Base-by-base conservation (phyloP, 371 early-diverging fungal genomes). In the Umbelopsis sp. region DNA sequence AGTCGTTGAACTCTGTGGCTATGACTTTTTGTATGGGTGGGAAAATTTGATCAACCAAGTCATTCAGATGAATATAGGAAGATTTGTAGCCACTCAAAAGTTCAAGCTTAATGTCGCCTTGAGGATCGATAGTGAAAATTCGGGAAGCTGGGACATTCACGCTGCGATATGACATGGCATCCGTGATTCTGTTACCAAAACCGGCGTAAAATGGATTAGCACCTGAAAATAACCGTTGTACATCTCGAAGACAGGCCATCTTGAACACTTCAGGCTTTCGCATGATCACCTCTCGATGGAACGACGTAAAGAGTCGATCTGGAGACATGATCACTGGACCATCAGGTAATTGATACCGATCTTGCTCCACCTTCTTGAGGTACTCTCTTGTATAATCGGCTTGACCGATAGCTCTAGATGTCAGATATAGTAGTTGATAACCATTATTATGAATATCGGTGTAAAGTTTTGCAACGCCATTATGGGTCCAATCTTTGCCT, bases 401-500 rank as follows among this genome's bases (percentile, higher is more conserved):
- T 77, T 99, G 99, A 0, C 99, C 99, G 74, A 99, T 97, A 0
- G 99, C 97, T 24, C 99, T 84, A 18, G 95, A 91, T 1, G 99
- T 98, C 74, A 99, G 80, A 78, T 99, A 99, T 44, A 99, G 73
- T 48, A 99, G 92, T 73, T 96, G 91, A 76, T 99, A 99, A 1
- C 98, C 99, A 78, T 99, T 99, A 65, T 91, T 94, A 32, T 73
- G 78, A 69, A 99, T 97, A 75, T 94, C 96, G 9, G 96, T 94
- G 81, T 96, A 99, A 44, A 99, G 85, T 68, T 93, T 93, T 53
- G 99, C 99, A 5, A 99, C 95, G 10, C 99, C 99, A 11, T 85
- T 76, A 76, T 99, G 99, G 4, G 99, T 99, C 99, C 99, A 99
- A 80, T 99, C 99, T 76, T 91, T 94, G 38, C 99, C 99, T 46